Base-by-base conservation (phyloP, 1,139 yeast genomes). In the Pichia sp. region DNA sequence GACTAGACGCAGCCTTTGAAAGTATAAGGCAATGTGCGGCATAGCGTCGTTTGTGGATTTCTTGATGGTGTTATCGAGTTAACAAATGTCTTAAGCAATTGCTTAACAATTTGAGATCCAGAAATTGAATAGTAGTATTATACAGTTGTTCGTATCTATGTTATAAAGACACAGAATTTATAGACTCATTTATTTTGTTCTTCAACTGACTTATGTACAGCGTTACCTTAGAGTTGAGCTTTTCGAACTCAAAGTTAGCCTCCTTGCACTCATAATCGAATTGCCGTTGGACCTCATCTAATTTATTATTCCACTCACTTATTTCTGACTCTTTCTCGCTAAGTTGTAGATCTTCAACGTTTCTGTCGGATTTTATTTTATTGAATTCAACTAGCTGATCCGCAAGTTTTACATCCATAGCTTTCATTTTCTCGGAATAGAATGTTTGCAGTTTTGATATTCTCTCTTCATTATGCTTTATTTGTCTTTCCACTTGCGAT, bases 181-280 rank as follows among this genome's bases (percentile, higher is more conserved):
- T 21, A 21, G 22, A 21, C 10, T 21, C 11, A 21, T 21, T 40
- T 34, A 66, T 54, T 41, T 64, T 57, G 47, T 62, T 64, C 30
- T 63, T 64, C 61, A 74, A 66, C 40, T 72, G 77, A 37, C 58
- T 59, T 42, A 74, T 47, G 47, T 75, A 75, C 31, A 62, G 47
- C 39, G 60, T 62, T 25, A 79, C 61, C 45, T 73, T 80, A 3
- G 72, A 62, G 47, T 72, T 72, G 39, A 81, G 62, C 40, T 69
- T 65, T 24, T 71, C 70, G 27, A 77, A 64, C 46, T 77, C 82
- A 34, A 65, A 52, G 38, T 69, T 72, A 10, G 77, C 68, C 27
- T 66, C 72, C 40, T 70, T 65, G 40, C 69, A 66, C 45, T 81
- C 88, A 30, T 54, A 55, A 41, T 76, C 77, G 42, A 70, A 71